Conservation (phyloP, 139 green algal species). For the Tetradesmus lagerheimii region DNA sequence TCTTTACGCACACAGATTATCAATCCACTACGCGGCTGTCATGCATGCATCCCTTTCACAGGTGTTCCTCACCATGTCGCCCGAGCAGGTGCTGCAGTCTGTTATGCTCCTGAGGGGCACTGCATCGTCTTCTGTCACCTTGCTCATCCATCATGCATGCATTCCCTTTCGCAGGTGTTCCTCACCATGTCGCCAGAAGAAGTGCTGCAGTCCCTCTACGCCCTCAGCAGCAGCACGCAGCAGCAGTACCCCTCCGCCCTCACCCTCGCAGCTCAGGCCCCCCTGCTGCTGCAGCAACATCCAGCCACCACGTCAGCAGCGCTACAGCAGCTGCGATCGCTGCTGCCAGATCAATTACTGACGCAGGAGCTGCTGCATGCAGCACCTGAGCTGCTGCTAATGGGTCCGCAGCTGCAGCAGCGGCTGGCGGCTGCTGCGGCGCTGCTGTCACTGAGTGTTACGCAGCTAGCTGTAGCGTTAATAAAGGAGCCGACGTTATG, state of each 20-base stretch:
- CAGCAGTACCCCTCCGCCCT: background rate
- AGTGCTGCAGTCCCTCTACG: background rate
- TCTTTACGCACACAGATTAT: too few relatives aligned
- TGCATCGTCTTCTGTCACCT: too few relatives aligned
- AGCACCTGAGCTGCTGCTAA: background rate
- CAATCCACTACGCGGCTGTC: too few relatives aligned
- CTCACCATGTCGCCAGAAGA: conserved; percentile 6
- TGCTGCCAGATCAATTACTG: background rate
- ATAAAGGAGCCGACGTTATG: background rate
- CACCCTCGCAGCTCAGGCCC: background rate
- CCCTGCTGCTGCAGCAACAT: conserved; percentile 11
- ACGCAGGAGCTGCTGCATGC: background rate
- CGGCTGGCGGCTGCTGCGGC: background rate
- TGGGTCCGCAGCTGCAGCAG: background rate
- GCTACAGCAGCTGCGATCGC: background rate
- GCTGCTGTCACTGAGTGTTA: background rate
- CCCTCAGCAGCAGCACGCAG: background rate
- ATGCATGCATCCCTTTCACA: too few relatives aligned
- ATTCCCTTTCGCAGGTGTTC: conserved; percentile 27
- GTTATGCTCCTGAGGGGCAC: too few relatives aligned
- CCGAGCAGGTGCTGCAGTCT: too few relatives aligned
- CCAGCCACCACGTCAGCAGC: background rate
- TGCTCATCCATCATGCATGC: too few relatives aligned
- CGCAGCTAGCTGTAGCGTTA: background rate
- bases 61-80: too few relatives aligned